Base-by-base conservation (phyloP, 495 filamentous ascomycete genomes). In the Neurospora discreta region DNA sequence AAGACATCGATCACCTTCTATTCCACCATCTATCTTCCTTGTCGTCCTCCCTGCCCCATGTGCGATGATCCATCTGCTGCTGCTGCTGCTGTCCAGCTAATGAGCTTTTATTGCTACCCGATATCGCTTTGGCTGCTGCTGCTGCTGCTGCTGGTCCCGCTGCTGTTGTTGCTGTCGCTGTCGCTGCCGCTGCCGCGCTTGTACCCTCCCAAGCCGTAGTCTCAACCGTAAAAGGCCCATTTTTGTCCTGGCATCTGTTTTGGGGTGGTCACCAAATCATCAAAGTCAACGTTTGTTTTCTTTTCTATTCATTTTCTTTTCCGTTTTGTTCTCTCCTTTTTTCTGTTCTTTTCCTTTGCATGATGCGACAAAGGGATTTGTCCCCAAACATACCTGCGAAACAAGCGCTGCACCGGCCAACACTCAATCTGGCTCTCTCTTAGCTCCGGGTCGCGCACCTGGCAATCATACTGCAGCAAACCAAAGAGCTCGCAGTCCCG, bases 401-500 rank as follows among this genome's bases (percentile, higher is more conserved):
- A 97, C 75, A 92, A 85, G 77, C 92, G 85, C 78, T 92, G 87
- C 16, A 96, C 82, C 13, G 92, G 90, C 82, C 87, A 85, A 78
- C 94, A 97, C 67, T 86, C 82, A 20, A 93, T 86, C 36, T 84
- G 81, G 18, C 88, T 87, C 33, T 88, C 78, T 65, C 73, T 71
- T 43, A 84, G 75, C 26, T 85, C 84, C 44, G 89, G 83, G 2
- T 84, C 84, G 71, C 86, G 82, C 70, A 92, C 83, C 74, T 89
- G 83, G 79, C 94, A 97, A 4, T 89, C 87, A 81, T 95, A 97
- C 81, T 97, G 94, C 73, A 92, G 80, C 84, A 97, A 84, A 80
- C 92, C 89, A 70, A 91, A 79, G 39, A 96, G 83, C 77, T 90
- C 86, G 52, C 93, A 97, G 65, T 79, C 75, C 26, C 88, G 82